phyloP scores from a whole-genome alignment of 768 basidiomycete genomes.

The Sporobolomyces phaffii region DNA sequence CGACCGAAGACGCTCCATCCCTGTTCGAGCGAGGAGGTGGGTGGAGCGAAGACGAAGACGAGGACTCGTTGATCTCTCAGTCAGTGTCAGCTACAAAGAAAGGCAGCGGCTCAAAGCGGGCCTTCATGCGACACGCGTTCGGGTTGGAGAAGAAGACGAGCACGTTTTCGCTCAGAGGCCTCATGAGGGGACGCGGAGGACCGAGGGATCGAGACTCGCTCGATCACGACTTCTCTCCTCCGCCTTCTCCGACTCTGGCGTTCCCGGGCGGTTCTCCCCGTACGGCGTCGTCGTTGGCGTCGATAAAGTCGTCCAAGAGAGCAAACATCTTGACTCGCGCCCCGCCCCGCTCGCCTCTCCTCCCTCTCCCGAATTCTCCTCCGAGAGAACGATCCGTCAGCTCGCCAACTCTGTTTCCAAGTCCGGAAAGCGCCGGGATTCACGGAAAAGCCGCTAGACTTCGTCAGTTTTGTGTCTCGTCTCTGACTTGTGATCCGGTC shows the following conservation, averaged over 20 bases:
- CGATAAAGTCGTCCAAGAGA: too few relatives aligned
- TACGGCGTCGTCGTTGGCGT: not conserved
- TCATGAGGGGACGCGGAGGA: not conserved
- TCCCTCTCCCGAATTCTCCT: not conserved
- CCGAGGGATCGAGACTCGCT: not conserved
- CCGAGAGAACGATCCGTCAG: not conserved
- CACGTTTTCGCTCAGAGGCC: slow-evolving; percentile 10
- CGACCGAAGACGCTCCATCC: too few relatives aligned
- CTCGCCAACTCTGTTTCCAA: not conserved
- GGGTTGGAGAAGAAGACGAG: slow-evolving; percentile 11
- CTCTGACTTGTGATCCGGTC: not conserved
- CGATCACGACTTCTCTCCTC: not conserved
- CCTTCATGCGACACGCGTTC: not conserved
- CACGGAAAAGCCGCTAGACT: slow-evolving; percentile 25
- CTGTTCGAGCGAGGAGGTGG: too few relatives aligned
- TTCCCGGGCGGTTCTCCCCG: not conserved
- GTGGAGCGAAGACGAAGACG: not conserved
- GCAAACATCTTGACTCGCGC: not conserved
- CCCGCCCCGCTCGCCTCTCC: not conserved
- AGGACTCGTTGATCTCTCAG: not conserved
- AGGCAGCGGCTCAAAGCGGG: not conserved
- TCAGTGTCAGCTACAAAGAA: not conserved
- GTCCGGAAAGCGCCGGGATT: not conserved
- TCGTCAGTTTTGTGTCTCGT: not conserved
- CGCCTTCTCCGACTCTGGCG: not conserved